Conservation (phyloP, 2,329 filamentous ascomycete genomes). For the Fusarium nurragi region DNA sequence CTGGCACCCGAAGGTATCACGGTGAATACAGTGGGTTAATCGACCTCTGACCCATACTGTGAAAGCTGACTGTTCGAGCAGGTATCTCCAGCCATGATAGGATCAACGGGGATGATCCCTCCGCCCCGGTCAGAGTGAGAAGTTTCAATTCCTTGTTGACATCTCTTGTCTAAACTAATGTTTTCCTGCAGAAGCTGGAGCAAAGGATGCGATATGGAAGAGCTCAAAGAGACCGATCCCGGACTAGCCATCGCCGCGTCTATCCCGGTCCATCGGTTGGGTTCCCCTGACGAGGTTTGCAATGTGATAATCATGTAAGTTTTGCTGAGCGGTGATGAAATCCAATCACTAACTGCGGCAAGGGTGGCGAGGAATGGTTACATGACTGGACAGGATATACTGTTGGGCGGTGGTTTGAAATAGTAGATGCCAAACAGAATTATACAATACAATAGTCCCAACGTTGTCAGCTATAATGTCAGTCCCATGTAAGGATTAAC, state of each 20-base stretch:
- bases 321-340: accelerated
- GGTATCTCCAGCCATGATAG: conserved; percentile 51
- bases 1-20: conserved; percentile 48
- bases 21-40: conserved; percentile 46
- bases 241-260: conserved; percentile 49
- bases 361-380: conserved; percentile 26
- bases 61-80: not conserved
- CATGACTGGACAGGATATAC: conserved; percentile 19
- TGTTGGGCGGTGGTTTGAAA: conserved; percentile 17
- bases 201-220: conserved; percentile 45
- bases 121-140: conserved; percentile 45
- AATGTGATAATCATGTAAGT: conserved; percentile 49
- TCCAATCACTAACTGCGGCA: not conserved
- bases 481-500: too few relatives aligned
- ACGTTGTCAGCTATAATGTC: too few relatives aligned
- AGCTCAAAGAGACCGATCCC: conserved; percentile 44
- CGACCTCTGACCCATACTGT: not conserved
- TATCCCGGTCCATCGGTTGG: conserved; percentile 49
- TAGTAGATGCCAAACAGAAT: too few relatives aligned
- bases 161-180: not conserved
- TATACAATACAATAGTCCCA: too few relatives aligned
- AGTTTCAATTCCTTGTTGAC: not conserved
- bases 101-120: conserved; percentile 50
- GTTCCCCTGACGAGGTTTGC: conserved; percentile 49
- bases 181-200: conserved; percentile 43